These are phyloP conservation scores for Platismatia glauca DNA, from an alignment of 495 filamentous ascomycete species.

Conservation along the genomic window DNA sequence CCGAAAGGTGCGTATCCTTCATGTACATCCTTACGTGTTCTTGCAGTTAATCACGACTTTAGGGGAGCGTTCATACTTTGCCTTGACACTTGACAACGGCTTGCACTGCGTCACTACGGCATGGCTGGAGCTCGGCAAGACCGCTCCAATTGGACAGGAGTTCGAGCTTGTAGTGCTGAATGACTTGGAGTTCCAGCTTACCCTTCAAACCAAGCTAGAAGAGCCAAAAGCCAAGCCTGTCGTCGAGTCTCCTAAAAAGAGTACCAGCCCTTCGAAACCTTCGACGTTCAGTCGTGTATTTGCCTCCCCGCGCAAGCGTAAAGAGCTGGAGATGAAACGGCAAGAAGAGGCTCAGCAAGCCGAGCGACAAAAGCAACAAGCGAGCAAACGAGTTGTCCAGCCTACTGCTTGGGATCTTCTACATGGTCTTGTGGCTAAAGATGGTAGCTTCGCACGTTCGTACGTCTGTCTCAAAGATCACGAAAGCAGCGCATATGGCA, in stretches of 20 bases:
- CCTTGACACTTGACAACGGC: conserved; percentile 91
- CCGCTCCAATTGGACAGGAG: conserved; percentile 93
- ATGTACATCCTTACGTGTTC: background rate
- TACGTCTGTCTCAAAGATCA: conserved; percentile 91
- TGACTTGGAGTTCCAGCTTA: conserved; percentile 94
- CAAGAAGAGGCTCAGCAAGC: conserved; percentile 63
- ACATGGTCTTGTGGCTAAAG: conserved; percentile 72
- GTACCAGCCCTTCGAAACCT: conserved; percentile 50
- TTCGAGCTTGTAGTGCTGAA: conserved; percentile 96
- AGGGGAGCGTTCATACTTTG: conserved; percentile 88
- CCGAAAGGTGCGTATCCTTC: conserved; percentile 62
- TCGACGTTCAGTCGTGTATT: conserved; percentile 89
- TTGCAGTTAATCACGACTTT: conserved; percentile 25
- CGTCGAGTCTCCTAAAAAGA: conserved; percentile 48
- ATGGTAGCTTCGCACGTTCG: conserved; percentile 86
- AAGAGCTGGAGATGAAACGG: conserved; percentile 76
- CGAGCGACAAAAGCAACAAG: conserved; percentile 52
- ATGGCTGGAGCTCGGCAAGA: conserved; percentile 87
- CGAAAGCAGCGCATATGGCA: conserved; percentile 74
- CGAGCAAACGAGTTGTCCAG: conserved; percentile 48
- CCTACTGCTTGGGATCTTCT: conserved; percentile 76
- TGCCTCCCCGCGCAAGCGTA: conserved; percentile 87
- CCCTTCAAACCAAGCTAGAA: conserved; percentile 88
- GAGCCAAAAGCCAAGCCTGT: conserved; percentile 52
- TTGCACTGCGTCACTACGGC: conserved; percentile 95